Evolutionary conservation across 805 yeast genomes (phyloP), one percentile per base, ranked within the genome.

Genomic region (Zygosaccharomyces lentus): DNA sequence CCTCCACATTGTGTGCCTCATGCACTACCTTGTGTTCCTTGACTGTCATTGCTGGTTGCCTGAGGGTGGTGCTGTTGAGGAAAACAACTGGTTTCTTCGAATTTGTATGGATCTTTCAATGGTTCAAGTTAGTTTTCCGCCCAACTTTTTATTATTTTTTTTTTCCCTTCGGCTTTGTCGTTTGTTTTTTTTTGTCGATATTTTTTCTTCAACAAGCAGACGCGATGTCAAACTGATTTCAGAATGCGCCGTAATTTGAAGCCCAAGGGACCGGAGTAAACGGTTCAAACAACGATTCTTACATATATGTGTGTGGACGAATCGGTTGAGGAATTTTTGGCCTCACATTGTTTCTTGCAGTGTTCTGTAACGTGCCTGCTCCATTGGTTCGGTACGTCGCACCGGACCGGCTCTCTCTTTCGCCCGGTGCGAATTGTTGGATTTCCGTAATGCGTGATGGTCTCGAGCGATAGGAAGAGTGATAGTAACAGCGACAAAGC

Each of bases 21-120:
- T 69, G 74, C 27, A 71, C 75, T 16, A 61, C 63, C 34, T 55
- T 58, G 50, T 71, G 75, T 38, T 54, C 53, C 47, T 52, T 57
- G 25, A 48, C 43, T 30, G 59, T 54, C 59, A 55, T 55, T 25
- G 9, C 27, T 25, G 3, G 7, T 27, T 15, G 16, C 31, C 26
- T 25, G 26, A 12, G 41, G 24, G 29, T 23, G 3, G 13, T 23
- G n/a, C 24, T 37, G 27, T 37, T 15, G 31, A 37, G 29, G 6
- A 12, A 15, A 7, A 24, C 29, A 37, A 25, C 32, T 25, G 31
- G 16, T 37, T 27, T 37, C 29, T 27, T 37, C 12, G n/a, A 25
- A n/a, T 12, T 6, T 36, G 7, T 13, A 23, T 16, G 32, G 21
- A 30, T 10, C 26, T 16, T 23, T n/a, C 21, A 25, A 15, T 25